Percentiles rank a stretch among this genome's conserved stretches.
These are phyloP conservation scores for Aspergillus sparsus DNA, from an alignment of 495 filamentous ascomycete genomes.

Conservation along the genomic window DNA sequence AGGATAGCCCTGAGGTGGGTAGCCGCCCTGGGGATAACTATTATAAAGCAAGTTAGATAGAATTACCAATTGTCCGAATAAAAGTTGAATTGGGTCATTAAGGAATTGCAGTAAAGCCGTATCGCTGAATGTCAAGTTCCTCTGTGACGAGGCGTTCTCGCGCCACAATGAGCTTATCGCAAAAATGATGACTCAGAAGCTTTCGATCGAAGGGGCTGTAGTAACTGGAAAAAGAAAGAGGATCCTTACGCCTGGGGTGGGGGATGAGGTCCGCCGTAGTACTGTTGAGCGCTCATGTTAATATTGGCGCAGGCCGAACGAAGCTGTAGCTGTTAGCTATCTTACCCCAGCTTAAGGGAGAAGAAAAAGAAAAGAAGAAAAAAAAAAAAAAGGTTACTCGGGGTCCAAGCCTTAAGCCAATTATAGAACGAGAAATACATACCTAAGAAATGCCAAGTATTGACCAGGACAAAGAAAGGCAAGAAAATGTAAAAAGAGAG, in stretches of 20 bases:
- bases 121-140: not conserved
- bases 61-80: not conserved
- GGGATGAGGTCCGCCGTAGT: constrained; percentile 30
- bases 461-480: constrained; percentile 12
- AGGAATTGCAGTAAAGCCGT: not conserved
- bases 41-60: constrained; percentile 3
- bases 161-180: constrained; percentile 2
- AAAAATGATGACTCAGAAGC: not conserved
- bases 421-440: constrained; percentile 17
- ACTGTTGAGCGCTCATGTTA: constrained; percentile 25
- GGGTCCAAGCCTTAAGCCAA: constrained; percentile 18
- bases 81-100: not conserved
- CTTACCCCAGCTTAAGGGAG: too few species aligned
- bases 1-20: constrained; percentile 24
- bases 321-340: constrained; percentile 9
- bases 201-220: not conserved
- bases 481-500: constrained; percentile 18
- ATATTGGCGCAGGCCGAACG: constrained; percentile 4
- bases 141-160: not conserved
- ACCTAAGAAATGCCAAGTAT: constrained; percentile 31
- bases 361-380: not conserved
- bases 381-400: constrained; percentile 14
- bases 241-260: constrained; percentile 32
- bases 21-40: constrained; percentile 15
- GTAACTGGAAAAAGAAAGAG: not conserved